Evolutionary conservation across 2,329 filamentous ascomycete genomes (phyloP).

Genomic region (Cladobotryum protrusum): DNA sequence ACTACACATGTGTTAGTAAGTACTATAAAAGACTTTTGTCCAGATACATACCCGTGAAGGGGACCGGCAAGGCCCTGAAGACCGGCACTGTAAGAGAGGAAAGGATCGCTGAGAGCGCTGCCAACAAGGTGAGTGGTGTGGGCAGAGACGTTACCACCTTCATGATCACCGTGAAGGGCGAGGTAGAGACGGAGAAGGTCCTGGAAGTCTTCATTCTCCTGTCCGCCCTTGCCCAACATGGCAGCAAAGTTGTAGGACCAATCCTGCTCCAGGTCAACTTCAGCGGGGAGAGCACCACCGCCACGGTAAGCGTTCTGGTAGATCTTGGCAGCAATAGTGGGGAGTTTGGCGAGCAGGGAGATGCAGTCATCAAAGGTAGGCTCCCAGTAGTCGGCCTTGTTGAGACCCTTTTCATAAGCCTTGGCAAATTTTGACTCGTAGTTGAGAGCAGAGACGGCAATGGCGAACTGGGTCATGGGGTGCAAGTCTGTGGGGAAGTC

Average conservation of each 20-base stretch:
- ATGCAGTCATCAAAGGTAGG: conserved; percentile 95
- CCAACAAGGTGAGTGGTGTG: conserved; percentile 94
- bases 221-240: conserved; percentile 85
- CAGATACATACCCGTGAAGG: conserved; percentile 44
- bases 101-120: conserved; percentile 88
- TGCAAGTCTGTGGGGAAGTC: conserved; percentile 84
- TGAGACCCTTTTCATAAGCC: conserved; percentile 82
- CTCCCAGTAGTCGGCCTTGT: conserved; percentile 98
- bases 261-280: conserved; percentile 79
- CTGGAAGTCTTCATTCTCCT: conserved; percentile 89
- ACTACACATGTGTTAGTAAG: conserved; percentile 28
- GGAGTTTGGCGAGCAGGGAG: conserved; percentile 88
- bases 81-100: conserved; percentile 92
- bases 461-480: conserved; percentile 97
- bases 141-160: conserved; percentile 95
- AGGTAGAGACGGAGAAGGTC: conserved; percentile 91
- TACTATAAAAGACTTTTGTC: neutral
- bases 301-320: conserved; percentile 87
- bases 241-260: conserved; percentile 99
- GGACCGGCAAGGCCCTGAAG: conserved; percentile 94
- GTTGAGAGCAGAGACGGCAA: conserved; percentile 91
- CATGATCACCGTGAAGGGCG: conserved; percentile 94
- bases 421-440: conserved; percentile 91
- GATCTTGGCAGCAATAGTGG: conserved; percentile 93
- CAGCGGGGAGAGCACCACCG: conserved; percentile 63